Evolutionary conservation across 2,329 filamentous ascomycete genomes (phyloP).

Genomic region (Metarhizium brunneum): DNA sequence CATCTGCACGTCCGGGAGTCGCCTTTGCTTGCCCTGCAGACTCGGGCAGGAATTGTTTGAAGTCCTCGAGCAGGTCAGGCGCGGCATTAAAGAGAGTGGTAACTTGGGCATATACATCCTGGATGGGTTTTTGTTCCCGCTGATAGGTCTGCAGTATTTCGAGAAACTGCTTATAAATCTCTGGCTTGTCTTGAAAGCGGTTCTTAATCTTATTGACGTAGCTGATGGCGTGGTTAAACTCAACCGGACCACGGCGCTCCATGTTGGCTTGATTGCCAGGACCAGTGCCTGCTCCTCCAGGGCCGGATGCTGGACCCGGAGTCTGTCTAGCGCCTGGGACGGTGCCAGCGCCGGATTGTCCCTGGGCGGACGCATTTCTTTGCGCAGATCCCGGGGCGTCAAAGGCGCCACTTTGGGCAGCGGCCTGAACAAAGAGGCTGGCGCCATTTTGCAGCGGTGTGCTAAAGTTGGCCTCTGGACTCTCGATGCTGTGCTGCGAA

Average conservation of each 20-base stretch:
- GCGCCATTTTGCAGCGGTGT: constrained; percentile 43
- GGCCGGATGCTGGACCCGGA: constrained; percentile 46
- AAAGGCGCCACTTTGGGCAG: constrained; percentile 26
- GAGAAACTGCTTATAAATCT: constrained; percentile 98
- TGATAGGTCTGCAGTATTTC: constrained; percentile 98
- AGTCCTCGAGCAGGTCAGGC: constrained; percentile 91
- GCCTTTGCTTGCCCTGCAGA: constrained; percentile 51
- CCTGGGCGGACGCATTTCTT: constrained; percentile 19
- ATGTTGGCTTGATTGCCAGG: constrained; percentile 50
- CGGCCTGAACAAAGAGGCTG: constrained; percentile 35
- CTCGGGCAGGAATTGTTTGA: constrained; percentile 96
- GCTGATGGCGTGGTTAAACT: constrained; percentile 98
- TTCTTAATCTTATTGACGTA: constrained; percentile 99
- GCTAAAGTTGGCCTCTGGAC: constrained; percentile 53
- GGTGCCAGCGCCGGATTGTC: constrained; percentile 30
- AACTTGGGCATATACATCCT: constrained; percentile 96
- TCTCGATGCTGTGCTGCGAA: constrained; percentile 50
- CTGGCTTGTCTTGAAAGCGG: constrained; percentile 89
- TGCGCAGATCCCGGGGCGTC: constrained; percentile 21
- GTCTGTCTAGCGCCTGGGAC: constrained; percentile 45
- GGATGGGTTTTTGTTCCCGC: constrained; percentile 93
- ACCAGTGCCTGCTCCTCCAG: constrained; percentile 52
- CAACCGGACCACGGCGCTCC: constrained; percentile 87
- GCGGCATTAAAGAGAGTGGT: constrained; percentile 89
- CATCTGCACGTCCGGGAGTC: constrained; percentile 51